These are phyloP conservation scores for Myriangium duriaei DNA, from an alignment of 2,329 filamentous ascomycete species.

Conservation along the genomic window DNA sequence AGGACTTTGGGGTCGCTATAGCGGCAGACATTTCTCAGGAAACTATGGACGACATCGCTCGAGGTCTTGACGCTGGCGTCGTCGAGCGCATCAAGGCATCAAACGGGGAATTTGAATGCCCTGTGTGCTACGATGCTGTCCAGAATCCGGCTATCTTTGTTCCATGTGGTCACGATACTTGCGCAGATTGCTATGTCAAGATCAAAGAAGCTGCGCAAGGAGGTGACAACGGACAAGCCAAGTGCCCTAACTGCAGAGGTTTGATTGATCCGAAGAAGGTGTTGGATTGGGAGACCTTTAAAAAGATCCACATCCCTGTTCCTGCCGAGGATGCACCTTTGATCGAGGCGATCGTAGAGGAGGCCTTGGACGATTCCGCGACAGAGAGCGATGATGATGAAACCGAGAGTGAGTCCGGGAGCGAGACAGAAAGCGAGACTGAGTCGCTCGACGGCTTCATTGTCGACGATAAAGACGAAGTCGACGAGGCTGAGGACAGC, in stretches of 20 bases:
- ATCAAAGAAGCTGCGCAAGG: slow-evolving; percentile 50
- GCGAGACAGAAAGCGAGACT: slow-evolving; percentile 18
- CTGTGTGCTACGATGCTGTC: slow-evolving; percentile 67
- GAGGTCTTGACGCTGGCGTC: slow-evolving; percentile 45
- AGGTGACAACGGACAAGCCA: slow-evolving; percentile 42
- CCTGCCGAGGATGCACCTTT: slow-evolving; percentile 21
- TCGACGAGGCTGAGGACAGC: slow-evolving; percentile 13
- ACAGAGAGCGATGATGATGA: slow-evolving; percentile 26
- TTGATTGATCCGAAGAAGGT: slow-evolving; percentile 53
- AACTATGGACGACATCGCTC: slow-evolving; percentile 51
- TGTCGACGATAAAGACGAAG: slow-evolving; percentile 32
- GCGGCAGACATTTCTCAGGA: slow-evolving; percentile 37
- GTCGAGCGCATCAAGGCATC: slow-evolving; percentile 51
- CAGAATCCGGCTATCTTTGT: slow-evolving; percentile 65
- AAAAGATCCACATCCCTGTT: slow-evolving; percentile 55
- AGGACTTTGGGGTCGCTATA: slow-evolving; percentile 47
- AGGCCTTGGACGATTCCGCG: slow-evolving; percentile 21
- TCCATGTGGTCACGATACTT: slow-evolving; percentile 73
- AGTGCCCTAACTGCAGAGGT: slow-evolving; percentile 67
- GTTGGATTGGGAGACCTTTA: slow-evolving; percentile 64
- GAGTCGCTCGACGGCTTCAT: slow-evolving; percentile 44
- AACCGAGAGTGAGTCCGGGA: slow-evolving; percentile 27
- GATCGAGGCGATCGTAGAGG: slow-evolving; percentile 7
- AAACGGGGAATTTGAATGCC: slow-evolving; percentile 58
- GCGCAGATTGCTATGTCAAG: slow-evolving; percentile 60